phyloP scores from a whole-genome alignment of 805 yeast genomes.

The Hyphopichia homilentoma region DNA sequence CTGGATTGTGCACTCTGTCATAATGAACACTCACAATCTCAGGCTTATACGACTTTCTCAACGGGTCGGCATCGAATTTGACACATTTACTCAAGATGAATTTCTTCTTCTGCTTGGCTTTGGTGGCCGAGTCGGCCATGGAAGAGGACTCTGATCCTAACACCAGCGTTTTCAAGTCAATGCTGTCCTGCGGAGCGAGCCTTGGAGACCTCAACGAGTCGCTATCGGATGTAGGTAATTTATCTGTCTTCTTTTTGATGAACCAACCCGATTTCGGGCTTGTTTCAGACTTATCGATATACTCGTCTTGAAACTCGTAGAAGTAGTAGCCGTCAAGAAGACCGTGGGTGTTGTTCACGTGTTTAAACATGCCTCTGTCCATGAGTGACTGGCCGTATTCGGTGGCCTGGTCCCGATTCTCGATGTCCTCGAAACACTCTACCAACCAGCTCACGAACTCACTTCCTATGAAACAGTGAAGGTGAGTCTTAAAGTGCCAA shows the following conservation, averaged over 20 bases:
- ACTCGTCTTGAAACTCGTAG: constrained; percentile 65
- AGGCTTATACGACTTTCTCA: constrained; percentile 64
- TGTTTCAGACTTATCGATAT: constrained; percentile 29
- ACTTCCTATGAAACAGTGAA: constrained; percentile 77
- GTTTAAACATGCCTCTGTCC: constrained; percentile 69
- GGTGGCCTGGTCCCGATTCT: constrained; percentile 79
- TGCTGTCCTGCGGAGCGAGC: constrained; percentile 12
- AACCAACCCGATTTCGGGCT: constrained; percentile 30
- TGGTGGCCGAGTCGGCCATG: constrained; percentile 18
- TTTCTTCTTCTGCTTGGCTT: constrained; percentile 21
- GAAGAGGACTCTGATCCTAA: constrained; percentile 21
- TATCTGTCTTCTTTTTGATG: constrained; percentile 15
- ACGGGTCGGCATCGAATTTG: constrained; percentile 71
- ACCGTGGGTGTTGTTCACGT: constrained; percentile 78
- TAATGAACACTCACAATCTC: constrained; percentile 82
- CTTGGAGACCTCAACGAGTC: constrained; percentile 26
- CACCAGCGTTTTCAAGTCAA: constrained; percentile 13
- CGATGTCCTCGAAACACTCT: constrained; percentile 73
- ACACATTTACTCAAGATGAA: constrained; percentile 67
- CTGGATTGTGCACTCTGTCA: constrained; percentile 90
- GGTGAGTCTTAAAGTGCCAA: constrained; percentile 86
- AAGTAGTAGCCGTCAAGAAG: constrained; percentile 93
- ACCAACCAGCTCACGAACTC: constrained; percentile 85
- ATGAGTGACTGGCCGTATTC: constrained; percentile 74
- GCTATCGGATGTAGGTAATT: constrained; percentile 18